A percentile compares a stretch with the other conserved stretches of the same genome.
Evolutionary conservation across 805 yeast species (phyloP).

Genomic region (Nakazawaea wyomingensis): DNA sequence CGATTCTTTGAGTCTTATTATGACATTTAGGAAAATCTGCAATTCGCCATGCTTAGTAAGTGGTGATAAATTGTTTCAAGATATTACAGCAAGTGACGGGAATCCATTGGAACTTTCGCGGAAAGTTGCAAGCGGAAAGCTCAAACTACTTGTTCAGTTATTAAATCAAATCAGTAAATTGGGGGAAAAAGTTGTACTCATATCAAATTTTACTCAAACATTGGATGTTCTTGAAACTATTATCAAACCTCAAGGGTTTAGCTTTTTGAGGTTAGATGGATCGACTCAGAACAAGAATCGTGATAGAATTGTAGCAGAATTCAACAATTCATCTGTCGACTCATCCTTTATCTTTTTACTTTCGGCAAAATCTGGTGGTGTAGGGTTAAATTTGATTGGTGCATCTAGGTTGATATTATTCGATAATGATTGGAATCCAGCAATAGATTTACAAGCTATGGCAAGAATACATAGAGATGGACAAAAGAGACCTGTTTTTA

Average conservation of each 20-base stretch:
- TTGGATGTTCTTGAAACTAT: conserved; percentile 67
- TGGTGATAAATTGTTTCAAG: conserved; percentile 42
- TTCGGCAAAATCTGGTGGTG: conserved; percentile 91
- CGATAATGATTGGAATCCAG: conserved; percentile 98
- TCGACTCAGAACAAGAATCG: conserved; percentile 66
- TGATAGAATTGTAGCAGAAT: conserved; percentile 58
- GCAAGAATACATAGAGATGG: conserved; percentile 95
- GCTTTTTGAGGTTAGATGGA: conserved; percentile 75
- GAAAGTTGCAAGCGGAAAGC: conserved; percentile 53
- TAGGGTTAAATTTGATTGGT: conserved; percentile 85
- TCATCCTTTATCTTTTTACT: conserved; percentile 61
- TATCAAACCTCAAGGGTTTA: conserved; percentile 41
- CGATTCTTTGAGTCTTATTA: conserved; percentile 63
- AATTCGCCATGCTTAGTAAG: conserved; percentile 68
- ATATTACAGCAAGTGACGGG: conserved; percentile 18
- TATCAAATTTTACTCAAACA: conserved; percentile 85
- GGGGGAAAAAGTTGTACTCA: conserved; percentile 74
- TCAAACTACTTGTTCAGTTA: conserved; percentile 52
- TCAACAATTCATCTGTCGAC: conserved; percentile 45
- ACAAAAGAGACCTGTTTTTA: conserved; percentile 68
- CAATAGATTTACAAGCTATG: conserved; percentile 90
- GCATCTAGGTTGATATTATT: conserved; percentile 80
- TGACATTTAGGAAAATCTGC: conserved; percentile 72
- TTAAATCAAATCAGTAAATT: conserved; percentile 40
- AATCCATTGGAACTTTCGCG: conserved; percentile 25